phyloP scores from a whole-genome alignment of 1,284 basidiomycete genomes.

The Apiotrichum mycotoxinovorans region DNA sequence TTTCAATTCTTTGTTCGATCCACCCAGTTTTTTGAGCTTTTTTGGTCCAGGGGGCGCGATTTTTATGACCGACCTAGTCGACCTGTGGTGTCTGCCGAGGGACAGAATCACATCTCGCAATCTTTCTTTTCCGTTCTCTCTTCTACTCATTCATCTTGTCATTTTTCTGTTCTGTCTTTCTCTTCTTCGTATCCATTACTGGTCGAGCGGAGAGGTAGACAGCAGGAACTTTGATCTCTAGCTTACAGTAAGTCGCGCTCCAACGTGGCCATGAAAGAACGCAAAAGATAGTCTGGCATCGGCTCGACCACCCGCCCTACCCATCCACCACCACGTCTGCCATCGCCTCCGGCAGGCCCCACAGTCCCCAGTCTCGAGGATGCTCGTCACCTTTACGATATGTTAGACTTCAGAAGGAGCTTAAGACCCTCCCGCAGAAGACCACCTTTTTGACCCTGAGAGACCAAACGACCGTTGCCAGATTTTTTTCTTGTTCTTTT shows the following conservation, averaged over 20 bases:
- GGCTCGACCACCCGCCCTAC: not conserved
- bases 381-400: constrained; percentile 32
- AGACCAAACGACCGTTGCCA: constrained; percentile 3
- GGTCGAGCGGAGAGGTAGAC: not conserved
- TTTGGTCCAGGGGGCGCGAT: too few relatives aligned
- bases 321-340: not conserved
- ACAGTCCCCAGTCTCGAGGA: constrained; percentile 15
- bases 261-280: not conserved
- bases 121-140: not conserved
- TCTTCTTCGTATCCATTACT: too few relatives aligned
- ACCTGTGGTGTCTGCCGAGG: too few relatives aligned
- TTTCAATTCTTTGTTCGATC: too few relatives aligned
- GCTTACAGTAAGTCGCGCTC: not conserved
- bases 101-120: too few relatives aligned
- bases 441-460: constrained; percentile 32
- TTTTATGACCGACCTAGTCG: too few relatives aligned
- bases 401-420: constrained; percentile 44
- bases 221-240: not conserved
- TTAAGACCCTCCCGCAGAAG: constrained; percentile 30
- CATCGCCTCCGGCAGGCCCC: not conserved
- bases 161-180: not conserved
- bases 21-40: too few relatives aligned
- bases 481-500: not conserved
- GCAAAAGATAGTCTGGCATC: not conserved
- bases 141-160: not conserved